Evolutionary conservation across 495 filamentous ascomycete genomes (phyloP).

Genomic region (Trichoderma parareesei): DNA sequence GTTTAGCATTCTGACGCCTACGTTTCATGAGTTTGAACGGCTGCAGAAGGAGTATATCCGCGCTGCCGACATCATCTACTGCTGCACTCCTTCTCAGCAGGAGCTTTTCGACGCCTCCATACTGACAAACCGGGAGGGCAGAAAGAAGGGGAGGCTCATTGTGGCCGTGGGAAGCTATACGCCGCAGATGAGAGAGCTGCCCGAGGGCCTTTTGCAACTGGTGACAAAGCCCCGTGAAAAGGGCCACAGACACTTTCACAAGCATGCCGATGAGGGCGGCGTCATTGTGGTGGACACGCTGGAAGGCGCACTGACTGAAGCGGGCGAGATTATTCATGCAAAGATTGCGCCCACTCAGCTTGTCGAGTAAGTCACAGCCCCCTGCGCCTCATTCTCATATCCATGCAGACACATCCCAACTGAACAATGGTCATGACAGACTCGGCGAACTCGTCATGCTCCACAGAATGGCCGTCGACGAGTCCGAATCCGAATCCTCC

Average conservation of each 20-base stretch:
- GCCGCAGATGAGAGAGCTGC: constrained; percentile 77
- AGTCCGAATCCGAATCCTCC: constrained; percentile 14
- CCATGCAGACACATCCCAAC: background rate
- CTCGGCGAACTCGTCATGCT: constrained; percentile 71
- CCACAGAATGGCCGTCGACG: constrained; percentile 23
- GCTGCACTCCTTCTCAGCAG: constrained; percentile 45
- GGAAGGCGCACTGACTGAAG: constrained; percentile 70
- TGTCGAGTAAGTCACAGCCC: constrained; percentile 49
- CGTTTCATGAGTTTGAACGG: constrained; percentile 62
- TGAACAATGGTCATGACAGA: constrained; percentile 20
- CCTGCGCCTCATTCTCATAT: background rate
- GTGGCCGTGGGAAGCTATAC: constrained; percentile 79
- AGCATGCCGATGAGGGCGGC: constrained; percentile 62
- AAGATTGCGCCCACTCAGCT: constrained; percentile 62
- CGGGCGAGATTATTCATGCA: constrained; percentile 81
- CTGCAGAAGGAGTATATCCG: constrained; percentile 59
- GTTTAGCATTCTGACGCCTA: constrained; percentile 61
- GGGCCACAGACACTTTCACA: constrained; percentile 54
- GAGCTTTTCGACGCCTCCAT: constrained; percentile 42
- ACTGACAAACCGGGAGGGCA: constrained; percentile 59
- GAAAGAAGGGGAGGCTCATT: constrained; percentile 69
- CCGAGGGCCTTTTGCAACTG: constrained; percentile 62
- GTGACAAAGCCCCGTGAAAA: constrained; percentile 48
- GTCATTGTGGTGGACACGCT: constrained; percentile 78
- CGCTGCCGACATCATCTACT: constrained; percentile 71